Evolutionary conservation across 2,329 filamentous ascomycete genomes (phyloP).

Genomic region (Dendryphion nanum): DNA sequence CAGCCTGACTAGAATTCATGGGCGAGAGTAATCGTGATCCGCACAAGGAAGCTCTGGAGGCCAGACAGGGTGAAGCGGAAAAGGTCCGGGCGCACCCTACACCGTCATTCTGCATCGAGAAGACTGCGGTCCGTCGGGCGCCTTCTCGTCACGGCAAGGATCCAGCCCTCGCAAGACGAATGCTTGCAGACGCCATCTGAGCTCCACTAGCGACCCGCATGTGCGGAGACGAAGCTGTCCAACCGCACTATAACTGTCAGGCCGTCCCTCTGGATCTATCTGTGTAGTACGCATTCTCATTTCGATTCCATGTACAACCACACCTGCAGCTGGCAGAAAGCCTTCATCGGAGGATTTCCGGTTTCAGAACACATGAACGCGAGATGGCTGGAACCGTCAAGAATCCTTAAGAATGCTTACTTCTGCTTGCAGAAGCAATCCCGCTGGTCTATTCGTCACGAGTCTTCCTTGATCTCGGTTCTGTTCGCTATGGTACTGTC

Average conservation of each 20-base stretch:
- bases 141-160: slow-evolving; percentile 12
- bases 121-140: slow-evolving; percentile 5
- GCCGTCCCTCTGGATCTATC: slow-evolving; percentile 14
- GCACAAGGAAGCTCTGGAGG: slow-evolving; percentile 9
- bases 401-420: too few species aligned
- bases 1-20: too few species aligned
- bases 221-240: slow-evolving; percentile 24
- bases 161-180: slow-evolving; percentile 8
- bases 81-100: slow-evolving; percentile 2
- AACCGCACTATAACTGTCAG: slow-evolving; percentile 18
- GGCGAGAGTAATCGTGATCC: slow-evolving; percentile 14
- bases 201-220: slow-evolving; percentile 11
- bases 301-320: slow-evolving; percentile 14
- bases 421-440: too few species aligned
- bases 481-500: too few species aligned
- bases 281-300: slow-evolving; percentile 3
- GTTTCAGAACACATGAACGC: too few species aligned
- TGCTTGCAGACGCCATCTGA: slow-evolving; percentile 10
- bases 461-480: too few species aligned
- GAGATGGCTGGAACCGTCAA: too few species aligned
- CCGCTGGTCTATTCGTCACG: too few species aligned
- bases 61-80: slow-evolving; percentile 18
- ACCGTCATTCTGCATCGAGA: slow-evolving; percentile 6
- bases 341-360: too few species aligned
- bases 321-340: slow-evolving; percentile 13